Base-by-base conservation (phyloP, 768 basidiomycete species). In the Scleroderma citrinum region DNA sequence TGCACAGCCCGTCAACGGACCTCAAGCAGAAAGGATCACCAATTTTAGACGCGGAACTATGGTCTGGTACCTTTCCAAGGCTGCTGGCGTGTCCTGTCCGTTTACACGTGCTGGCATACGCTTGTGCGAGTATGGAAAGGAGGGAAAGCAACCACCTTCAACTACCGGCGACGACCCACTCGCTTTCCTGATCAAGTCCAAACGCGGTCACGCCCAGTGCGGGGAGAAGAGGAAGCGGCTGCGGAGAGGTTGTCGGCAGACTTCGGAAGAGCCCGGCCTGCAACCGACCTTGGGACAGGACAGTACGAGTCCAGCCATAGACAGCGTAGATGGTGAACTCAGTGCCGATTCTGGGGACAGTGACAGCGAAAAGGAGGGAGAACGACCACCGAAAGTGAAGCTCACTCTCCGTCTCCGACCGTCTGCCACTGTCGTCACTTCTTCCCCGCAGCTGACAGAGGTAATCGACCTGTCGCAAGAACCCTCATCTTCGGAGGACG, bases 61-160 rank as follows among this genome's bases (percentile, higher is more conserved):
- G 59, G 85, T 90, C 14, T 90, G 85, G 85, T 90, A 88, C 64
- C 74, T 90, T 50, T 82, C 81, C 61, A 77, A 80, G 56, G 84
- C 83, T 16, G 80, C 85, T 8, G 87, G 87, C 44, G 76, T 81
- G 6, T 80, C 82, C 0, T 89, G 87, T 65, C 87, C 87, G 5
- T 90, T 90, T 62, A 70, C 82, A 5, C 74, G 80, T 50, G 82
- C 77, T 1, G 85, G 85, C n/a, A 83, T 90, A 44, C 74, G 80
- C 32, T 74, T 87, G 3, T 83, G 77, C 61, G 80, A 87, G 39
- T 86, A 85, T 61, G 71, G 70, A 17, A 77, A 81, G 60, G 70
- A 72, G 49, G 76, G 76, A 30, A 77, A 67, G 57, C 46, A 52
- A 59, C 59, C 19, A 32, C 31, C 44, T 36, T 54, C 54, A 63